Percentiles rank a stretch among this genome's conserved stretches.
Conservation (phyloP, 169 alveolate species). For the Plasmodium fragile region DNA sequence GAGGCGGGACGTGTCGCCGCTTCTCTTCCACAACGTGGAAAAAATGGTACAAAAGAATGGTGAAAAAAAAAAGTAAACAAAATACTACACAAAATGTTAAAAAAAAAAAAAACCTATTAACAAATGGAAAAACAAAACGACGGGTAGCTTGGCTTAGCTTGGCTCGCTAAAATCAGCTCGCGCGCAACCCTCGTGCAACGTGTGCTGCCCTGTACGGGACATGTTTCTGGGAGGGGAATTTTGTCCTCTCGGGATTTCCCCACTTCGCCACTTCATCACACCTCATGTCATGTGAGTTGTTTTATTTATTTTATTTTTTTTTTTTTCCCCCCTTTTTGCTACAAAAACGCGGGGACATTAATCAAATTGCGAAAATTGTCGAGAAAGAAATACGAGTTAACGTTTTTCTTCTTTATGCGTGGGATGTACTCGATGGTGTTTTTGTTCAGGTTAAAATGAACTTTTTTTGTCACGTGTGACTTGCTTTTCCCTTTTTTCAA, state of each 20-base stretch:
- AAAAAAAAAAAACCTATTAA: no score
- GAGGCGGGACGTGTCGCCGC: background rate
- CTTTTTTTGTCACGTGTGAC: slow-evolving; percentile 31
- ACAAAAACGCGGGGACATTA: slow-evolving; percentile 48
- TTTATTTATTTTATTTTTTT: background rate
- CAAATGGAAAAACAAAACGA: background rate
- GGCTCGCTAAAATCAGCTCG: background rate
- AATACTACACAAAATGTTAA: background rate
- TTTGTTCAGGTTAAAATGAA: slow-evolving; percentile 51
- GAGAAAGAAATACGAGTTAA: slow-evolving; percentile 32
- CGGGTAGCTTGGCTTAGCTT: background rate
- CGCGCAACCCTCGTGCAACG: background rate
- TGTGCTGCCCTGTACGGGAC: background rate
- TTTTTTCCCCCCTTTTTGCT: background rate
- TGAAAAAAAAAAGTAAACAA: background rate
- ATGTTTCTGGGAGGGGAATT: background rate
- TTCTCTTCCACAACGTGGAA: background rate
- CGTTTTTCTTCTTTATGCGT: slow-evolving; percentile 24
- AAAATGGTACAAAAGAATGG: background rate
- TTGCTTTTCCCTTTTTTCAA: slow-evolving; percentile 65
- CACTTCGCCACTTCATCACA: background rate
- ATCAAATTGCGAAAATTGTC: slow-evolving; percentile 34
- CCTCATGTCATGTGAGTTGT: background rate
- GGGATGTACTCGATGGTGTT: slow-evolving; percentile 66
- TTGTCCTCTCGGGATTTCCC: background rate